Evolutionary conservation across 164 flowering plant species (phyloP).

Genomic region (Houttuynia cordata): DNA sequence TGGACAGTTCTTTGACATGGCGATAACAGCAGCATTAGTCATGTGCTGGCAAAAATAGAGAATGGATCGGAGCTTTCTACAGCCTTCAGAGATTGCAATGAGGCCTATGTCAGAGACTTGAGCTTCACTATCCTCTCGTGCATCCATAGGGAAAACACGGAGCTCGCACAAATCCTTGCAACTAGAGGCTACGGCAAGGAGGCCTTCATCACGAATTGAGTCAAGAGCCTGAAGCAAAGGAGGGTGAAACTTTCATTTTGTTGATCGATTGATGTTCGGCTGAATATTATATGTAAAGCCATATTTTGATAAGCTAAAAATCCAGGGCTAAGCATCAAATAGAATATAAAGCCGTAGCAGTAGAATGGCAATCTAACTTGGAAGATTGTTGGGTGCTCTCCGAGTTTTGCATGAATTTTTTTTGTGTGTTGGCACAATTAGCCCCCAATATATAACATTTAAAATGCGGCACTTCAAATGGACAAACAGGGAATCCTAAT

Average conservation of each 20-base stretch:
- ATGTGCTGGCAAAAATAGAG: slow-evolving; percentile 66
- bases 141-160: slow-evolving; percentile 61
- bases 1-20: slow-evolving; percentile 72
- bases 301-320: too few species aligned
- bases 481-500: neutral
- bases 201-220: slow-evolving; percentile 74
- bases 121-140: slow-evolving; percentile 49
- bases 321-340: neutral
- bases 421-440: neutral
- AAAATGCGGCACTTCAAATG: neutral
- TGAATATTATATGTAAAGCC: neutral
- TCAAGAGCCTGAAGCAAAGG: slow-evolving; percentile 52
- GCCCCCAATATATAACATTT: neutral
- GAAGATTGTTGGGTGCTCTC: too few species aligned
- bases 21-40: slow-evolving; percentile 70
- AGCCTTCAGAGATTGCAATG: slow-evolving; percentile 69
- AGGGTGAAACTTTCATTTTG: neutral
- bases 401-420: too few species aligned
- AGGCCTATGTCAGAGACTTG: slow-evolving; percentile 71
- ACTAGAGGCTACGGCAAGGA: slow-evolving; percentile 64
- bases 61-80: slow-evolving; percentile 54
- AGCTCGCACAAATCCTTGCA: slow-evolving; percentile 76
- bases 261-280: neutral
- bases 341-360: neutral
- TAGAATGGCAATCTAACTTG: neutral